Evolutionary conservation across 768 basidiomycete species (phyloP).

Genomic region (Collybia nuda): DNA sequence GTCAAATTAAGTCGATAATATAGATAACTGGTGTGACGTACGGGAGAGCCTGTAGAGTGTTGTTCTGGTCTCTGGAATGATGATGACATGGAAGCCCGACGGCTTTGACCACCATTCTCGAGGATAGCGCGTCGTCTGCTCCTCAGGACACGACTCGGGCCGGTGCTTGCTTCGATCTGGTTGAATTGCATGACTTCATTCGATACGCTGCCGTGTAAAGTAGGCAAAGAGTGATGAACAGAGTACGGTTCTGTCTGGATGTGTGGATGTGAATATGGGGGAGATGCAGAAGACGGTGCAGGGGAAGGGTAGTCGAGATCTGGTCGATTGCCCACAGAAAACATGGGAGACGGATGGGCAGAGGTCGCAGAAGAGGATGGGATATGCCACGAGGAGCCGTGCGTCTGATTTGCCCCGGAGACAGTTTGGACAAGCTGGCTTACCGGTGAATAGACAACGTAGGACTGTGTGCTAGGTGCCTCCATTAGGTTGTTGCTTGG

Average conservation of each 20-base stretch:
- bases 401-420: conserved; percentile 14
- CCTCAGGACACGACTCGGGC: conserved; percentile 46
- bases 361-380: conserved; percentile 9
- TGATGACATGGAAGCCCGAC: conserved; percentile 20
- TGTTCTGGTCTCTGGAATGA: conserved; percentile 13
- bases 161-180: conserved; percentile 52
- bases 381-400: conserved; percentile 16
- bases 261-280: conserved; percentile 20
- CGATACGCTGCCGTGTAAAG: conserved; percentile 15
- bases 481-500: conserved; percentile 8
- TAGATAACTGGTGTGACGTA: conserved; percentile 11
- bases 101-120: conserved; percentile 22
- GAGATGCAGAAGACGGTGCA: conserved; percentile 37
- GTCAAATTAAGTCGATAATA: conserved; percentile 12
- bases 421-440: conserved; percentile 6
- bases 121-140: conserved; percentile 40
- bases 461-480: conserved; percentile 7
- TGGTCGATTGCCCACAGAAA: conserved; percentile 21
- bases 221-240: conserved; percentile 6
- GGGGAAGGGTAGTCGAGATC: conserved; percentile 39
- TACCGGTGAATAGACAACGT: conserved; percentile 9
- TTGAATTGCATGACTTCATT: conserved; percentile 23
- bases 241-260: conserved; percentile 14
- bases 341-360: conserved; percentile 13
- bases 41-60: conserved; percentile 9